phyloP scores from a whole-genome alignment of 2,329 filamentous ascomycete genomes.

The Aspergillus chevalieri region DNA sequence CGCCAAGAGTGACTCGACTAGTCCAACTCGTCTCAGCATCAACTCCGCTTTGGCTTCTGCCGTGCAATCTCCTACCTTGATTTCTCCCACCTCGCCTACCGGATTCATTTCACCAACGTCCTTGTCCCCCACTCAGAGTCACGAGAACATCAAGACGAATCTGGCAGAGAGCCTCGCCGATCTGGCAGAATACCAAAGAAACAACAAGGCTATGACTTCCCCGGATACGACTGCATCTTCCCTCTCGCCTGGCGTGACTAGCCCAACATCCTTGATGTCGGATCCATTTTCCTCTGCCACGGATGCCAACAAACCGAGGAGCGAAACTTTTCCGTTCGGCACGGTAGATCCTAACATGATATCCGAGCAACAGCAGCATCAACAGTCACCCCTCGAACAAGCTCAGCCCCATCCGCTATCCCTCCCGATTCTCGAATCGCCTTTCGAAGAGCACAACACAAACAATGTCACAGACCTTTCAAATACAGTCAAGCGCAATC shows the following conservation, averaged over 20 bases:
- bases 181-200: conserved; percentile 56
- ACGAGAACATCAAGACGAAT: conserved; percentile 61
- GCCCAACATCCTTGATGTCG: conserved; percentile 72
- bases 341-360: conserved; percentile 42
- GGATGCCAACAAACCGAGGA: conserved; percentile 66
- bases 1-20: conserved; percentile 61
- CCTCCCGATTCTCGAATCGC: conserved; percentile 46
- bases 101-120: conserved; percentile 63
- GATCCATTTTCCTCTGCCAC: conserved; percentile 60
- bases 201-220: conserved; percentile 61
- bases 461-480: conserved; percentile 21
- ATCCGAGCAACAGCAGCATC: conserved; percentile 24
- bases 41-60: conserved; percentile 51
- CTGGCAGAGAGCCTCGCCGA: conserved; percentile 55
- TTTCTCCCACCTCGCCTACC: conserved; percentile 68
- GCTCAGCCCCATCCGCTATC: conserved; percentile 21
- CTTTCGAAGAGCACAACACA: conserved; percentile 44
- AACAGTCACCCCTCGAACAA: not conserved
- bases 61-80: conserved; percentile 54
- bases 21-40: conserved; percentile 50
- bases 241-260: conserved; percentile 66
- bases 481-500: conserved; percentile 38
- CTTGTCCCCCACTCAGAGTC: conserved; percentile 62
- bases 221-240: conserved; percentile 62
- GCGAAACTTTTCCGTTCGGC: conserved; percentile 76